These are phyloP conservation scores for Penicillium oxalicum DNA, from an alignment of 2,329 filamentous ascomycete genomes.

Conservation along the genomic window DNA sequence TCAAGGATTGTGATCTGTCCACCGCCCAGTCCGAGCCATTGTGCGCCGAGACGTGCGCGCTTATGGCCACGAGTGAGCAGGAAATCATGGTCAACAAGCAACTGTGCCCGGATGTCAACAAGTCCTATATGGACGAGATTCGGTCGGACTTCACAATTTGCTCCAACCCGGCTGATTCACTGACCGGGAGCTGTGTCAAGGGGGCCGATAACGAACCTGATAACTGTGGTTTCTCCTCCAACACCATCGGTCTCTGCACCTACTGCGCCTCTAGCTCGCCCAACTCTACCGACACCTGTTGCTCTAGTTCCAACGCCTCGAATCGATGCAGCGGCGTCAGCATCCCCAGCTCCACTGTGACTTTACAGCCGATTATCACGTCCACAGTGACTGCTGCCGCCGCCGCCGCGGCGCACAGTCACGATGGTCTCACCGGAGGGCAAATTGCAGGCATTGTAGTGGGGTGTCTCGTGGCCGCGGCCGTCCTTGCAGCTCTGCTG, in stretches of 20 bases:
- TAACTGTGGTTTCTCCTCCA: conserved; percentile 78
- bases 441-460: conserved; percentile 87
- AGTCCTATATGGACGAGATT: conserved; percentile 67
- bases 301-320: conserved; percentile 72
- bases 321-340: conserved; percentile 67
- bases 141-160: conserved; percentile 90
- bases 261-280: conserved; percentile 78
- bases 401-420: conserved; percentile 27
- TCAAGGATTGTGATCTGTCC: conserved; percentile 60
- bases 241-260: conserved; percentile 69
- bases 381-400: conserved; percentile 46
- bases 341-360: conserved; percentile 62
- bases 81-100: conserved; percentile 67
- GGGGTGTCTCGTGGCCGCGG: conserved; percentile 66
- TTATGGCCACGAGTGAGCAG: conserved; percentile 67
- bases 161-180: conserved; percentile 70
- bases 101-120: conserved; percentile 63
- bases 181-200: conserved; percentile 68
- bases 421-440: conserved; percentile 65
- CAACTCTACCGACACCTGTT: conserved; percentile 94
- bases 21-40: conserved; percentile 63
- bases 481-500: conserved; percentile 62
- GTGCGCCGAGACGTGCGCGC: conserved; percentile 82
- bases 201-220: conserved; percentile 73
- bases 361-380: conserved; percentile 55